Evolutionary conservation across 257 asterid genomes (phyloP).

Genomic region (Solanum pimpinellifolium): DNA sequence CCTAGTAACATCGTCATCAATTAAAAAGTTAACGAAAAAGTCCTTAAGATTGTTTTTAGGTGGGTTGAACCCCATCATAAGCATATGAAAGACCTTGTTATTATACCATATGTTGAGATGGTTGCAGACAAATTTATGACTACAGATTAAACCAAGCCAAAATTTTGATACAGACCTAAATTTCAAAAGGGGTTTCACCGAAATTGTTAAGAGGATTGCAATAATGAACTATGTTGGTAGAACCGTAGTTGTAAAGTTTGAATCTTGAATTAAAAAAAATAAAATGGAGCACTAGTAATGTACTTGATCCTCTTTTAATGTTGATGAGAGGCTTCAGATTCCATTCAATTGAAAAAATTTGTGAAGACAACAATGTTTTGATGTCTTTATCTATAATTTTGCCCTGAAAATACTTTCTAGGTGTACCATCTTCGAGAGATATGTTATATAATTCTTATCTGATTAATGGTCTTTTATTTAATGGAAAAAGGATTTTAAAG

Average conservation of each 20-base stretch:
- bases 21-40: no score
- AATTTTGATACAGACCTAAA: neutral
- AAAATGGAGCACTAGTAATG: neutral
- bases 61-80: no score
- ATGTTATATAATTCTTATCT: no score
- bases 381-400: no score
- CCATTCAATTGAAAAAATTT: neutral
- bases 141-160: neutral
- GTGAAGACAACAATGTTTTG: neutral
- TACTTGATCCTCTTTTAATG: neutral
- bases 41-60: no score
- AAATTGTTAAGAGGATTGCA: neutral
- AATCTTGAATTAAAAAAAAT: no score
- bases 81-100: no score
- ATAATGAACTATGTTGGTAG: neutral
- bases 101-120: no score
- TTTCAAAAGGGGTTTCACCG: neutral
- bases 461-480: neutral
- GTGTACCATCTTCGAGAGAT: neutral
- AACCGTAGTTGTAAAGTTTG: neutral
- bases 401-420: neutral
- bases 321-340: neutral
- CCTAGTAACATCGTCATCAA: no score
- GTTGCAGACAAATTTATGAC: no score
- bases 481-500: neutral